Conservation (phyloP, 257 asterid species). For the Solanum clarkiae region DNA sequence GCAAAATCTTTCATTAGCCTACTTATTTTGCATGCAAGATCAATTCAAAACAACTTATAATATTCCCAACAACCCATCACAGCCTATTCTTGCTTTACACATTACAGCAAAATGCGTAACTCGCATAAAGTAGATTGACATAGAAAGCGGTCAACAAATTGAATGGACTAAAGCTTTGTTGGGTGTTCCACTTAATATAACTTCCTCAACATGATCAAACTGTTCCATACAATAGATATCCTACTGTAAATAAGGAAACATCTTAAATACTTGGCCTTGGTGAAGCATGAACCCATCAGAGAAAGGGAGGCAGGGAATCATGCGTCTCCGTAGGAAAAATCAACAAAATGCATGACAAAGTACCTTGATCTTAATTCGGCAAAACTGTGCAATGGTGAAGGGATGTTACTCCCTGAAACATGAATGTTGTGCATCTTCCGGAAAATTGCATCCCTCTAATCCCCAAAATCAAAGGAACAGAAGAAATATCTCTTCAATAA, state of each 20-base stretch:
- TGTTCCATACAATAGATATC: not conserved
- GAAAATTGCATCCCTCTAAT: slow-evolving; percentile 61
- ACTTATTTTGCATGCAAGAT: not conserved
- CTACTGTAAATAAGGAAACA: not conserved
- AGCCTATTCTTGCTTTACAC: not conserved
- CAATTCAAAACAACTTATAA: not conserved
- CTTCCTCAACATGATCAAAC: not conserved
- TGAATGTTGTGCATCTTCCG: slow-evolving; percentile 78
- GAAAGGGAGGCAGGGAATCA: not conserved
- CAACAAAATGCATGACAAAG: not conserved
- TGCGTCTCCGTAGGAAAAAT: not conserved
- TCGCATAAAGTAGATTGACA: not conserved
- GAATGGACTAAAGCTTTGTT: not conserved
- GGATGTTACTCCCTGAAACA: slow-evolving; percentile 77
- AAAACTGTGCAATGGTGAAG: slow-evolving; percentile 71
- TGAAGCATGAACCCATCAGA: not conserved
- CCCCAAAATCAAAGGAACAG: not conserved
- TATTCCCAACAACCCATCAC: not conserved
- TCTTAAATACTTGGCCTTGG: not conserved
- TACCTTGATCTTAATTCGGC: slow-evolving; percentile 61
- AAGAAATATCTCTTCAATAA: not conserved
- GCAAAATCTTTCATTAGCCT: not conserved
- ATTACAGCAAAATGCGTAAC: not conserved
- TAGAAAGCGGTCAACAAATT: not conserved
- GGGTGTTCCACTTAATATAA: not conserved